Evolutionary conservation across 140 eudicot species (phyloP).

Genomic region (Cichorium intybus): DNA sequence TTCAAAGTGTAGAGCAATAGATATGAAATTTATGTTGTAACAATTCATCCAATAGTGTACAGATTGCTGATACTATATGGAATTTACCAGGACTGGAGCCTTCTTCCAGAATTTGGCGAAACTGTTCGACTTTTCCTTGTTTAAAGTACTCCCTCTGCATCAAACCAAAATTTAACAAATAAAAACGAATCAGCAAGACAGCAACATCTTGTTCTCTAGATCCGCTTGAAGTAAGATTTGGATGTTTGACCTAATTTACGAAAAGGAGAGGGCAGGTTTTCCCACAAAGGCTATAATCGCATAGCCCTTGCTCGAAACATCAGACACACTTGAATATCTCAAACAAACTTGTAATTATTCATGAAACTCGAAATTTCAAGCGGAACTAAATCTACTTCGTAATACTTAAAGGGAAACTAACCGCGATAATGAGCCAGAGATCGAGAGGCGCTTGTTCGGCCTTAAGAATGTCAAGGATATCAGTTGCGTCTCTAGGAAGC

Average conservation of each 20-base stretch:
- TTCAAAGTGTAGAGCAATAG: too few species aligned
- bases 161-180: not conserved
- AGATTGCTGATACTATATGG: not conserved
- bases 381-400: not conserved
- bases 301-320: not conserved
- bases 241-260: slow-evolving; percentile 18
- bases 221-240: slow-evolving; percentile 2
- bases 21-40: not conserved
- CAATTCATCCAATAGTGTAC: not conserved
- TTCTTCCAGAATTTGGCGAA: slow-evolving; percentile 93
- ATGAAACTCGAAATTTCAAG: not conserved
- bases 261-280: slow-evolving; percentile 2
- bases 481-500: slow-evolving; percentile 96
- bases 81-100: slow-evolving; percentile 91
- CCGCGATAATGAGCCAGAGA: slow-evolving; percentile 98
- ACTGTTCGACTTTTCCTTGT: slow-evolving; percentile 89
- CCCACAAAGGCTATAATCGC: not conserved
- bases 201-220: not conserved
- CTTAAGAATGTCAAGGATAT: slow-evolving; percentile 92
- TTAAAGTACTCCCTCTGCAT: slow-evolving; percentile 97
- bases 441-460: slow-evolving; percentile 99
- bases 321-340: not conserved
- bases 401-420: slow-evolving; percentile 20
- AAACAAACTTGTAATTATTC: slow-evolving; percentile 3
- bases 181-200: not conserved